phyloP scores from a whole-genome alignment of 2,329 filamentous ascomycete species.

The Penicillium sp. region DNA sequence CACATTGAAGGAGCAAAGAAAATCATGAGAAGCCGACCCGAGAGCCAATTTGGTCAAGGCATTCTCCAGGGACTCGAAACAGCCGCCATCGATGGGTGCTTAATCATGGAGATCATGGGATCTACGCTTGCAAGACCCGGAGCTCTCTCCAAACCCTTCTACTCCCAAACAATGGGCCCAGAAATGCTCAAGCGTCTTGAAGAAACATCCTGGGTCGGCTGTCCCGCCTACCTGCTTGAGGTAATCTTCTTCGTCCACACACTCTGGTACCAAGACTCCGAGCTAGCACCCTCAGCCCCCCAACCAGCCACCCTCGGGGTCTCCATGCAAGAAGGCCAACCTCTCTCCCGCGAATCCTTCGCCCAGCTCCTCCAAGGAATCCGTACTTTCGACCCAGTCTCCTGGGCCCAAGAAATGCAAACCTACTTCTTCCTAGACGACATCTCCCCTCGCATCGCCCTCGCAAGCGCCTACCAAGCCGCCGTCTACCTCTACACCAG shows the following conservation, averaged over 20 bases:
- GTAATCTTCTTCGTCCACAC: slow-evolving; percentile 44
- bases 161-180: slow-evolving; percentile 37
- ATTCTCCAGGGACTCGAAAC: slow-evolving; percentile 37
- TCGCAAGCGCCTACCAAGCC: slow-evolving; percentile 44
- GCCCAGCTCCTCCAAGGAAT: slow-evolving; percentile 38
- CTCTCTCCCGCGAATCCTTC: slow-evolving; percentile 33
- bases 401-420: slow-evolving; percentile 42
- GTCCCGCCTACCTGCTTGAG: slow-evolving; percentile 42
- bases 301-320: slow-evolving; percentile 31
- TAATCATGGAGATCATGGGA: slow-evolving; percentile 45
- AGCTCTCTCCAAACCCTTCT: slow-evolving; percentile 40
- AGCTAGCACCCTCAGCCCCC: slow-evolving; percentile 21
- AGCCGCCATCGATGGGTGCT: slow-evolving; percentile 40
- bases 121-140: slow-evolving; percentile 43
- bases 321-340: slow-evolving; percentile 26
- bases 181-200: slow-evolving; percentile 41
- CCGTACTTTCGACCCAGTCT: slow-evolving; percentile 38
- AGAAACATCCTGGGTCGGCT: slow-evolving; percentile 43
- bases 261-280: slow-evolving; percentile 35
- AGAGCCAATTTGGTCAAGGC: slow-evolving; percentile 15
- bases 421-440: slow-evolving; percentile 47
- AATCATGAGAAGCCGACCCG: slow-evolving; percentile 42
- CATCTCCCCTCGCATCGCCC: slow-evolving; percentile 49
- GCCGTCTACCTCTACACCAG: slow-evolving; percentile 44
- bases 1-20: slow-evolving; percentile 54